Base-by-base conservation (phyloP, 2,329 filamentous ascomycete species). In the Fusarium bactridioides region DNA sequence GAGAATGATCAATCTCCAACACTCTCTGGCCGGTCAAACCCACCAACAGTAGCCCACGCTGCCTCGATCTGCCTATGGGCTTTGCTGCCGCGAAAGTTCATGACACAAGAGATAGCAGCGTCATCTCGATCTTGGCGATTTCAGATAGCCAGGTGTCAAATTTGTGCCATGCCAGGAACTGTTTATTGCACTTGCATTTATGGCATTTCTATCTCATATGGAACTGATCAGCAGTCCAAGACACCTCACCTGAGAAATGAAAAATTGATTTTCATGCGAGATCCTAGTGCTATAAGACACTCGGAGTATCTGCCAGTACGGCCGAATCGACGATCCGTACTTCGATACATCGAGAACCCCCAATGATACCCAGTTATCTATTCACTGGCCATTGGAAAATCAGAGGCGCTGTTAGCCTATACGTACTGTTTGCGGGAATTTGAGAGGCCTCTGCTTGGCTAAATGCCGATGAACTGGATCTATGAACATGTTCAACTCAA, bases 191-290 rank as follows among this genome's bases (percentile, higher is more conserved):
- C 19, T n/a, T 31, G 13, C 23, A n/a, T 21, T 33, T 33, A 35
- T n/a, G 37, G 11, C 13, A 35, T 23, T n/a, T 23, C 18, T 5
- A 29, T 33, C 48, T 27, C 29, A 41, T 21, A 21, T 38, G 37
- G 31, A 15, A 40, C 29, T 13, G 51, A 68, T 58, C 41, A 58
- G 35, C 57, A 68, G 45, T 21, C 23, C 35, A 40, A 51, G 41
- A 25, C 23, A 33, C 23, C 37, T 62, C 33, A 10, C 19, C 15
- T n/a, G 7, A 33, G 9, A 27, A 47, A n/a, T 10, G 38, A 51
- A 68, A 63, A 63, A 35, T 68, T 63, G 66, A 63, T 68, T 68
- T 69, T 27, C 18, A n/a, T 40, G 63, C 19, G 43, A 35, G 35
- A 48, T 29, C 29, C 31, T 47, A 25, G 15, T 31, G n/a, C 41